Evolutionary conservation across 768 basidiomycete species (phyloP), one percentile per base, ranked within the genome.

Genomic region (Xerocomellus chrysenteron): DNA sequence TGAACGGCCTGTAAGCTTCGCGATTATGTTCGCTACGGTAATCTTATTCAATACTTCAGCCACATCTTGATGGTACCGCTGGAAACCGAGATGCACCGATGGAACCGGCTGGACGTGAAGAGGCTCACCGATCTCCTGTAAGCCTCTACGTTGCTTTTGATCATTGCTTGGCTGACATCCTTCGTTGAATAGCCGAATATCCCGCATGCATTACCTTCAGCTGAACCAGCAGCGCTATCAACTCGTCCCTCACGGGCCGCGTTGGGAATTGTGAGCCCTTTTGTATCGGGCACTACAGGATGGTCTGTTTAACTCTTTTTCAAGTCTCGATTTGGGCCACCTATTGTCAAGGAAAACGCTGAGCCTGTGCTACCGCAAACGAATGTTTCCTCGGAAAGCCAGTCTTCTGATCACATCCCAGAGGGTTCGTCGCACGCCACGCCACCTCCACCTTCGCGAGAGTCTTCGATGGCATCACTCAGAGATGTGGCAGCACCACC

Each of bases 271-370:
- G 63, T 63, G 36, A 62, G 65, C 17, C n/a, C 37, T 10, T 60
- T 14, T 26, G 33, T 33, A 7, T 30, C 36, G 13, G 10, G 2
- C 6, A 17, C 17, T 11, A 37, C 5, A 14, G 9, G n/a, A 32
- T 35, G 1, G 13, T 35, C 36, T 17, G 17, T 41, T 28, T 56
- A 12, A 51, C 19, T 9, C n/a, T 41, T 10, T 21, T 13, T 21
- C 9, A 33, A 72, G 72, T 72, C 72, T 37, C 71, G 70, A 10
- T 72, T 72, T 32, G 70, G 70, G 6, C 70, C 70, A n/a, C 70
- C 70, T 3, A 53, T 72, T 17, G 39, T 48, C 33, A 69, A 64
- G 39, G 69, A 64, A 42, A 45, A 50, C 4, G 24, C 16, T 2
- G 64, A 69, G 12, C 46, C 53, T 26, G 39, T 24, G 21, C 56